Base-by-base conservation (phyloP, 1,284 basidiomycete genomes). In the Marasmius fiardii region DNA sequence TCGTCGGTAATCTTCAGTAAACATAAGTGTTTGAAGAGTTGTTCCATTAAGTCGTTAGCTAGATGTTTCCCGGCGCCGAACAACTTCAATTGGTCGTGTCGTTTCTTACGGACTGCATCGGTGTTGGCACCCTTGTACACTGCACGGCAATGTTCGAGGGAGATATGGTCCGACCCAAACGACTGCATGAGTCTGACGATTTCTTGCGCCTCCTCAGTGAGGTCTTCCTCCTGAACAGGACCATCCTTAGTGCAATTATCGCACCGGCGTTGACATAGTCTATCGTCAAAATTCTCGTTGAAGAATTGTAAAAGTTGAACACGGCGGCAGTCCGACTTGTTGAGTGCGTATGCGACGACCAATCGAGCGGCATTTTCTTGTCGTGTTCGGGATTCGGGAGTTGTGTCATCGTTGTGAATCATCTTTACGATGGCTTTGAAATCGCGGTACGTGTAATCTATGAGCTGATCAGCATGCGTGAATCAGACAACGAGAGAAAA, bases 241-340 rank as follows among this genome's bases (percentile, higher is more conserved):
- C 74, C 70, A 31, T 71, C 70, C 53, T 79, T 73, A 43, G 74
- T 68, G 67, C 92, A 95, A 61, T 90, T 93, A 69, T 94, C 87
- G 67, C 93, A 95, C 10, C 77, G 76, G 52, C 76, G 73, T 28
- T 76, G 70, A 66, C 94, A 96, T 28, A 77, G 59, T 10, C 67
- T 69, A 31, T 74, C 65, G 55, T 81, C 76, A 64, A 92, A 88
- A 39, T 76, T 77, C 67, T 93, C 90, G 58, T 79, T 78, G 55
- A 85, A 83, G 59, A 92, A 90, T 37, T 78, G 80, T 43, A 99
- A 80, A 18, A 99, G 78, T 65, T 93, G 91, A 2, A 82, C 79
- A 1, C 97, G 86, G 8, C 97, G 87, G 66, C 96, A 99, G 63
- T 93, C 91, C 35, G 86, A 84, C 56, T 83, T 80, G 71, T 98